Conservation (phyloP, 257 asterid species). For the Solanum habrochaites region DNA sequence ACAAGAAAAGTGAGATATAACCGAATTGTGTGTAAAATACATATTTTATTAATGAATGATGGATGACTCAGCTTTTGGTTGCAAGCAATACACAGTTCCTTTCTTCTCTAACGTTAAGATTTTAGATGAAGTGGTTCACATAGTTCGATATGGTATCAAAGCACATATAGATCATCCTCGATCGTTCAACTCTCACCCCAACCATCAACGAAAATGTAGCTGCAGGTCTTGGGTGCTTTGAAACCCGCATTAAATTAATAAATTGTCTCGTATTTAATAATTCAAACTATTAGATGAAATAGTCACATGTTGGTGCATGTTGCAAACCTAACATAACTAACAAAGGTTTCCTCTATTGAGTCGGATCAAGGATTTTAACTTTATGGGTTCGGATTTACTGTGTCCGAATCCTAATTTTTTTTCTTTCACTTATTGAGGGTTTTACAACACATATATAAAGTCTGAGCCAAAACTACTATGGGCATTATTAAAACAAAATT, state of each 20-base stretch:
- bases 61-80: neutral
- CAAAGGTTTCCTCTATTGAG: neutral
- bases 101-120: neutral
- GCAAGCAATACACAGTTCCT: neutral
- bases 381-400: neutral
- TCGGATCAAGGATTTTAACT: neutral
- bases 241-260: neutral
- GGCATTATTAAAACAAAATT: neutral
- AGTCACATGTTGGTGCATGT: neutral
- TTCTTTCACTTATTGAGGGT: neutral
- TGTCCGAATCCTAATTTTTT: neutral
- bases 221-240: neutral
- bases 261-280: neutral
- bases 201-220: neutral
- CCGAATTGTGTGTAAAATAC: neutral
- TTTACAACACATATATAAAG: neutral
- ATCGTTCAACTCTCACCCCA: neutral
- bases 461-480: neutral
- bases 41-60: neutral
- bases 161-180: neutral
- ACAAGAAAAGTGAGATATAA: neutral
- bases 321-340: neutral
- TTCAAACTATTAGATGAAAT: neutral
- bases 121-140: neutral
- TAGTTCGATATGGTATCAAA: neutral